Evolutionary conservation across 306 rosid genomes (phyloP), one percentile per base, ranked within the genome.

Genomic region (Sicyos edulis): DNA sequence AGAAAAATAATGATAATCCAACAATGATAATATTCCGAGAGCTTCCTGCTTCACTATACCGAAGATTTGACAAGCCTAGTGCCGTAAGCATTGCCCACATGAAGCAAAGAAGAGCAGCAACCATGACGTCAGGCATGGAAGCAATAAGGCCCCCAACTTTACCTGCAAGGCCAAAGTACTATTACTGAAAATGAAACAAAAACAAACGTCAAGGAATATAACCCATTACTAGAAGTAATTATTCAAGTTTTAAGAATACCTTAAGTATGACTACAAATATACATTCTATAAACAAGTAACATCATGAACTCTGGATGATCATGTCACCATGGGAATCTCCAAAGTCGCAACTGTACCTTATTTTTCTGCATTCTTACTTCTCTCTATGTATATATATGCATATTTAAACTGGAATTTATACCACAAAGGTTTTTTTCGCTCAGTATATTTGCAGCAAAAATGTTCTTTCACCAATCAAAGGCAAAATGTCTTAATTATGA

Each of bases 1-100:
- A 89, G 82, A 93, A 80, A 82, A 93, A 93, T 85, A 93, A 81
- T 19, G 99, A 88, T 79, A 93, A 81, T 63, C 99, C 99, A 19
- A 93, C 97, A 20, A 93, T 91, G 82, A 93, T 93, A 78, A 93
- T 86, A 78, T 93, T 93, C 32, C 99, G 96, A 64, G 99, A 93
- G 85, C 99, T 93, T 75, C 99, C 97, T 10, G 99, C 99, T 88
- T 93, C 97, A 75, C 97, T 93, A 40, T 93, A 93, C 16, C 99
- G 99, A 74, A 93, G 91, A 82, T 93, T 93, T 52, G 99, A 93
- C 83, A 93, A 82, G 76, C 99, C 97, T 67, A 91, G 84, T 54
- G 97, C 99, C 13, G 96, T 77, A 79, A 91, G 96, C 97, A 93
- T 91, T 60, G 95, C 99, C 96, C 99, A 93, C 97, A 93, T 91